Base-by-base conservation (phyloP, 352 stramenopile genomes). In the Globisporangium takayamanum region DNA sequence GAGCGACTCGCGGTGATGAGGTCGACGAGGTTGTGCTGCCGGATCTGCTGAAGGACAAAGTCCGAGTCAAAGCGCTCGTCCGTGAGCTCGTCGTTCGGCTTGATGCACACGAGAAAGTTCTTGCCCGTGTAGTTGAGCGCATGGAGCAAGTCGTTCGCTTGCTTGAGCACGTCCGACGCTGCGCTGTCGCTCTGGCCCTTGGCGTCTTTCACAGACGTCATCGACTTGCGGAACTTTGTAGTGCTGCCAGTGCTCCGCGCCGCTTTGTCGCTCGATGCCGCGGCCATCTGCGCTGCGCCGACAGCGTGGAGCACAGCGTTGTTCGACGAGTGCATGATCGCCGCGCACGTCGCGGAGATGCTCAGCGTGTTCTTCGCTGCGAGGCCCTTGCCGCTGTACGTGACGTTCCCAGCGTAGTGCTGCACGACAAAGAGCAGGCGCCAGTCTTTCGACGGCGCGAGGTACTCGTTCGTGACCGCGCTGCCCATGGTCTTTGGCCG, bases 291-390 rank as follows among this genome's bases (percentile, higher is more conserved):
- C 33, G 81, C 74, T 1, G 77, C 75, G 0, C 81, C 81, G 14
- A 91, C 78, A 30, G 81, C 81, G 55, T 82, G 78, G 14, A 91
- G 66, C 25, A 91, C 78, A 6, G 69, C 70, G 63, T 94, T 94
- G 52, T 82, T 91, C 22, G 84, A 94, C 15, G 81, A 92, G 26
- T 92, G 81, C 75, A 94, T 88, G 49, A 94, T 94, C 6, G 84
- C 84, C 1, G 76, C 81, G 59, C 81, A 90, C 5, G 84, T 94
- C 0, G 81, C 71, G 7, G 84, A 94, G 47, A 94, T 88, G 25
- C 64, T 86, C 15, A 89, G 63, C 5, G 77, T 80, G 57, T 94
- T 94, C 58, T 85, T 87, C 1, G 70, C 55, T 2, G 75, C 74
- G 18, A 94, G 58, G 1, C 80, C 76, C 56, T 91, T 89, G 11